phyloP scores from a whole-genome alignment of 2,329 filamentous ascomycete species.

The Aureobasidium lini region DNA sequence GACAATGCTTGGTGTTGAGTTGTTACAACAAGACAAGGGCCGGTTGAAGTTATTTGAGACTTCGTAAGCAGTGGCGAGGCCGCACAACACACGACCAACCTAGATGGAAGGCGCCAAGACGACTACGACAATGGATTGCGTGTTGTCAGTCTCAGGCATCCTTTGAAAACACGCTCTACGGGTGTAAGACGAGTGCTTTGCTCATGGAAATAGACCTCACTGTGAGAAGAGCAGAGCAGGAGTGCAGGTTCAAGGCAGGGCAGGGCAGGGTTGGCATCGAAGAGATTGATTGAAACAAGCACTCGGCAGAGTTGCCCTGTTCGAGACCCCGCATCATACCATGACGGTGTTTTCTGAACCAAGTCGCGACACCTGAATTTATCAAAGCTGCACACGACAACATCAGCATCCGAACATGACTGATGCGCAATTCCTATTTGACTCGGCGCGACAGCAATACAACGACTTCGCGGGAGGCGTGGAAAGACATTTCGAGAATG shows the following conservation, averaged over 20 bases:
- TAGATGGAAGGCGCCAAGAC: conserved; percentile 1
- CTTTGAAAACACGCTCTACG: background rate
- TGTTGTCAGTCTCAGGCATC: background rate
- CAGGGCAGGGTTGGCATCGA: no score
- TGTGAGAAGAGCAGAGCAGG: background rate
- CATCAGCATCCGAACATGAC: conserved; percentile 22
- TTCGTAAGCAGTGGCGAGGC: conserved; percentile 12
- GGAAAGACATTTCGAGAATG: conserved; percentile 71
- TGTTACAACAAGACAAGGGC: background rate
- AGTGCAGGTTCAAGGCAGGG: background rate
- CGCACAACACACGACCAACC: background rate
- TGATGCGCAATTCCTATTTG: conserved; percentile 30
- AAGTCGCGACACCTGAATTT: background rate
- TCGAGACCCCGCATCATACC: background rate
- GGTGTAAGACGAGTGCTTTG: no score
- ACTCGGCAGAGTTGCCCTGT: conserved; percentile 4
- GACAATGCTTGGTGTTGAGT: background rate
- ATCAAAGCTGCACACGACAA: background rate
- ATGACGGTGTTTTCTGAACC: conserved; percentile 8
- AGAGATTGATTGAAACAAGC: background rate
- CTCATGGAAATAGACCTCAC: background rate
- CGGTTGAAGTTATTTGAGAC: background rate
- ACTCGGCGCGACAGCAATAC: conserved; percentile 24
- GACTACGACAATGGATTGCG: background rate
- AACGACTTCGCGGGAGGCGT: conserved; percentile 67